Evolutionary conservation across 2,329 filamentous ascomycete species (phyloP).

Genomic region (Talaromyces sp.): DNA sequence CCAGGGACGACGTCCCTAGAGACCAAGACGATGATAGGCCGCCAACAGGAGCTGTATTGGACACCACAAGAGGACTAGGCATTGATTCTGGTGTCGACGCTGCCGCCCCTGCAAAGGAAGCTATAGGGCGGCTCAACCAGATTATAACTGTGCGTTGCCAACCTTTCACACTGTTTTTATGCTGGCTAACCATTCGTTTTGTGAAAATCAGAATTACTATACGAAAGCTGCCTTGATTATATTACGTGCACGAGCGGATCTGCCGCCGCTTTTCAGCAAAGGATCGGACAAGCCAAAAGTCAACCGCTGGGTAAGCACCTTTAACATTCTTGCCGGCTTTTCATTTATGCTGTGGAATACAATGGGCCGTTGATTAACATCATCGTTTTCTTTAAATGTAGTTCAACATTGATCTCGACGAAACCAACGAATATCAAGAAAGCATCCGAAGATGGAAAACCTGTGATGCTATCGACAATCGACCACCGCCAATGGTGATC

Average conservation of each 20-base stretch:
- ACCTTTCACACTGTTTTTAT: constrained; percentile 3
- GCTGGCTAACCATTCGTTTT: constrained; percentile 20
- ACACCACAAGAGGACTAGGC: constrained; percentile 46
- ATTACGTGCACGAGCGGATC: constrained; percentile 70
- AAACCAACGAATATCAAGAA: constrained; percentile 80
- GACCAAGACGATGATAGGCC: constrained; percentile 55
- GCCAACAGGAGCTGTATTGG: constrained; percentile 47
- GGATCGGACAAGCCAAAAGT: constrained; percentile 58
- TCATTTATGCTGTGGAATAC: constrained; percentile 42
- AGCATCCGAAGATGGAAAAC: constrained; percentile 77
- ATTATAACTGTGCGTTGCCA: constrained; percentile 70
- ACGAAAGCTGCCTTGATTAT: constrained; percentile 81
- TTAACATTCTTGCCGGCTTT: constrained; percentile 17
- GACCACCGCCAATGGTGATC: constrained; percentile 77
- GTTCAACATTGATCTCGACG: constrained; percentile 94
- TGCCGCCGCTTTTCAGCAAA: constrained; percentile 54
- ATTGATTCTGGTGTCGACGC: constrained; percentile 45
- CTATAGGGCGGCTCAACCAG: constrained; percentile 77
- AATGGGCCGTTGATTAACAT: constrained; percentile 65
- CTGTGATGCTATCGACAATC: constrained; percentile 69
- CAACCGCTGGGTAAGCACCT: constrained; percentile 75
- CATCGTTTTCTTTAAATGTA: constrained; percentile 33
- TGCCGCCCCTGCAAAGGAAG: constrained; percentile 56
- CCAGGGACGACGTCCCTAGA: constrained; percentile 68
- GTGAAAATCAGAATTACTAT: constrained; percentile 69